These are phyloP conservation scores for Pulveroboletus sp. DNA, from an alignment of 768 basidiomycete genomes.

Conservation along the genomic window DNA sequence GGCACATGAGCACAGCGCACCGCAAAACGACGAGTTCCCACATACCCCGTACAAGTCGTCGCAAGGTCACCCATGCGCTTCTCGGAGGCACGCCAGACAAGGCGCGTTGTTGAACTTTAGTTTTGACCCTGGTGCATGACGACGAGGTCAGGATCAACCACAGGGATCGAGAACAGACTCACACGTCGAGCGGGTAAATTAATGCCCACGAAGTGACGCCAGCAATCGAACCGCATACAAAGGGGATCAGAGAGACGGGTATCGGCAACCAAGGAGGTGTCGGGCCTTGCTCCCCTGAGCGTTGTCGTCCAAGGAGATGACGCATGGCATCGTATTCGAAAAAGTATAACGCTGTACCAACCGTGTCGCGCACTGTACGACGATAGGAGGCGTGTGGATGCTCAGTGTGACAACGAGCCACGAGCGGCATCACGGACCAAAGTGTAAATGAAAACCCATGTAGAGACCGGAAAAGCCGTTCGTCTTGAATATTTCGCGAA, in stretches of 20 bases:
- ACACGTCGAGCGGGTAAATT: conserved; percentile 95
- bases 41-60: conserved; percentile 76
- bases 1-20: neutral
- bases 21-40: neutral
- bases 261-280: conserved; percentile 87
- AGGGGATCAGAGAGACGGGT: conserved; percentile 74
- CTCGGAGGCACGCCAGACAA: conserved; percentile 75
- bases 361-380: conserved; percentile 74
- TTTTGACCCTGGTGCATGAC: conserved; percentile 71
- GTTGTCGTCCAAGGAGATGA: conserved; percentile 73
- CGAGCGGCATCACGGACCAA: conserved; percentile 45
- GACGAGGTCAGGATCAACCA: neutral
- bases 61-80: conserved; percentile 67
- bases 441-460: conserved; percentile 85
- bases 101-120: conserved; percentile 91
- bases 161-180: conserved; percentile 28
- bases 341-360: conserved; percentile 89
- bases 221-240: conserved; percentile 85
- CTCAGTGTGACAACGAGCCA: conserved; percentile 1
- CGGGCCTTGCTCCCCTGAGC: conserved; percentile 74
- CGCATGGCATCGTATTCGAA: conserved; percentile 92
- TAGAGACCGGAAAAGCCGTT: conserved; percentile 68
- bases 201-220: conserved; percentile 88
- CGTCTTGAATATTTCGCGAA: conserved; percentile 68
- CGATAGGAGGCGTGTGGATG: neutral